phyloP scores from a whole-genome alignment of 495 filamentous ascomycete genomes.

The Tuber microsphaerosporum region DNA sequence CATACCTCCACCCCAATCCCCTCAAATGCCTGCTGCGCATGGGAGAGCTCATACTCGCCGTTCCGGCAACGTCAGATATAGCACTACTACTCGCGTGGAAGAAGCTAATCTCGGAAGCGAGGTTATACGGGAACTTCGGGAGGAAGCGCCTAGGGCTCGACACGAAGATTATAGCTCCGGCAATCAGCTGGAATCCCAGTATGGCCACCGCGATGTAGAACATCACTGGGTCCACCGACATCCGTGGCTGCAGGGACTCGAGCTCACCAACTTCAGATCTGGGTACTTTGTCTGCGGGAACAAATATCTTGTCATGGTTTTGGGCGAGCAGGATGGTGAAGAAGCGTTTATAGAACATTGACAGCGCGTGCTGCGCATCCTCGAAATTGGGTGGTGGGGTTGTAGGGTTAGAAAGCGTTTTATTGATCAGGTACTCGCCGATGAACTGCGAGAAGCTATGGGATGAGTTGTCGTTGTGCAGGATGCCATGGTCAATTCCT shows the following conservation, averaged over 20 bases:
- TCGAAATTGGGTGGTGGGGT: constrained; percentile 5
- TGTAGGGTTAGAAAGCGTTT: constrained; percentile 1
- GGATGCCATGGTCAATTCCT: neutral
- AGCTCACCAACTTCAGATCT: constrained; percentile 4
- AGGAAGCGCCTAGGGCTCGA: constrained; percentile 17
- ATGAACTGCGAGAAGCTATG: neutral
- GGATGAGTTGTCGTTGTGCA: constrained; percentile 14
- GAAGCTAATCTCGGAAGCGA: too few relatives aligned
- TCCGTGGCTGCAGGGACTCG: neutral
- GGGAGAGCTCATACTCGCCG: constrained; percentile 9
- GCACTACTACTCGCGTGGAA: constrained; percentile 18
- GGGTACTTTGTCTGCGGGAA: neutral
- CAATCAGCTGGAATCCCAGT: constrained; percentile 10
- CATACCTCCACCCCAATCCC: too few relatives aligned
- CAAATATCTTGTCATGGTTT: constrained; percentile 14
- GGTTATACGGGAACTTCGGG: constrained; percentile 11
- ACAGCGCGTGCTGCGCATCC: too few relatives aligned
- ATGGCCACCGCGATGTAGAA: too few relatives aligned
- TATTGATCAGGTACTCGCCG: constrained; percentile 10
- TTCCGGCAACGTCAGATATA: constrained; percentile 20
- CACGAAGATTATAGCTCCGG: constrained; percentile 8
- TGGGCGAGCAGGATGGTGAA: constrained; percentile 5
- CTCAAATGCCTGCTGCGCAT: constrained; percentile 3
- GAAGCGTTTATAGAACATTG: constrained; percentile 7
- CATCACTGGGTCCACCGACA: constrained; percentile 6